Evolutionary conservation across 495 filamentous ascomycete species (phyloP), one percentile per base, ranked within the genome.

Genomic region (Penicillium mononematosum): DNA sequence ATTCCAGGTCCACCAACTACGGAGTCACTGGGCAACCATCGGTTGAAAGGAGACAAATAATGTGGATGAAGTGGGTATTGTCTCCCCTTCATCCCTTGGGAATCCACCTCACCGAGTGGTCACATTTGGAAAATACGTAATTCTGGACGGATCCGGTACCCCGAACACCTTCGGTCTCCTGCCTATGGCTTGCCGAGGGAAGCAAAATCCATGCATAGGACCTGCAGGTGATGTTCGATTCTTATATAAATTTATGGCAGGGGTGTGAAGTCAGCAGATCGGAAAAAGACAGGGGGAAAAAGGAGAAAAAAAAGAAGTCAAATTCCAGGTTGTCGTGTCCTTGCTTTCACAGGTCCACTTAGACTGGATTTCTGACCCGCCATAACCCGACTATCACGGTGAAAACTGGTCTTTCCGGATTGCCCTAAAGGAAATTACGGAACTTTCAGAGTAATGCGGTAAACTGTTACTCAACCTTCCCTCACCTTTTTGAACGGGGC

Each of bases 1-100:
- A 69, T 67, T 69, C 57, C 61, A 62, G 59, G 43, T 59, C 64
- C 64, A 69, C 66, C 59, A 69, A 44, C 55, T 41, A 54, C 44
- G 43, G 53, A 55, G 45, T 64, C 48, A 69, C 66, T 67, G 66
- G 66, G 58, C 64, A 61, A 64, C 63, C 60, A 51, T 53, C 64
- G 61, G 64, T 36, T 60, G 56, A 64, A 60, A 53, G 61, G 58
- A 52, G 53, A 14, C 32, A 39, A 31, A 55, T 53, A 10, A 53
- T 47, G 44, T 55, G 58, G 56, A 53, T 42, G 14, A 5, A 16
- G 65, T 65, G 59, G 65, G 60, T 59, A 46, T 32, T 2, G 25
- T 50, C 44, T 41, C 51, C 22, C 41, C 27, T 50, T 54, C 53
- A 45, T 64, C 59, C 56, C 58, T 69, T 61, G 66, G 66, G 55